Conservation (phyloP, 306 rosid genomes). For the Trifolium subterraneum region DNA sequence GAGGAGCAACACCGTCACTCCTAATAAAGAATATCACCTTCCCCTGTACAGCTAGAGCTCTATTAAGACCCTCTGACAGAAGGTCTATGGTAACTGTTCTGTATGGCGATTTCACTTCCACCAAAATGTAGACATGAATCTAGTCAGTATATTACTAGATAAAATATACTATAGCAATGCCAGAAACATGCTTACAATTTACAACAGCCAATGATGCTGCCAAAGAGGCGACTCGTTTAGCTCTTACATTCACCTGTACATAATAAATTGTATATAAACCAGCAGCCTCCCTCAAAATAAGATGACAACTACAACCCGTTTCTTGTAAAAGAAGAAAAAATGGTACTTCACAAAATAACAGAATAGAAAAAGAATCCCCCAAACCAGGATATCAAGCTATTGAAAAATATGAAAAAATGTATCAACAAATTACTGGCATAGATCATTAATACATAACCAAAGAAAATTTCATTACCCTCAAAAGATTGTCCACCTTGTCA, state of each 20-base stretch:
- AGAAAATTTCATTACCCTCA: slow-evolving; percentile 63
- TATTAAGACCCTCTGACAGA: slow-evolving; percentile 82
- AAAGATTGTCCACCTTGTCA: slow-evolving; percentile 76
- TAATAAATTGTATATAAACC: slow-evolving; percentile 39
- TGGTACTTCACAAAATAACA: slow-evolving; percentile 17
- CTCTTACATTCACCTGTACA: slow-evolving; percentile 70
- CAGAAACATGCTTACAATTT: slow-evolving; percentile 60
- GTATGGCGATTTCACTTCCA: slow-evolving; percentile 62
- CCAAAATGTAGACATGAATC: slow-evolving; percentile 41
- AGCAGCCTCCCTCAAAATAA: slow-evolving; percentile 30
- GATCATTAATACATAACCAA: slow-evolving; percentile 29
- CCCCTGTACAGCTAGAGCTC: slow-evolving; percentile 71
- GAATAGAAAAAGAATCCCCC: slow-evolving; percentile 39
- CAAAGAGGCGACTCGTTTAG: slow-evolving; percentile 63
- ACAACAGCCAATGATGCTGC: slow-evolving; percentile 65
- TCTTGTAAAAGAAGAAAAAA: not conserved
- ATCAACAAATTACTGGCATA: slow-evolving; percentile 39
- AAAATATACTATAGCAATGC: not conserved
- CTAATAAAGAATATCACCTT: slow-evolving; percentile 79
- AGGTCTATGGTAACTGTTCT: slow-evolving; percentile 62
- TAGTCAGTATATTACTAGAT: slow-evolving; percentile 38
- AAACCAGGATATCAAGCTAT: slow-evolving; percentile 38
- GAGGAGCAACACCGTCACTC: slow-evolving; percentile 74
- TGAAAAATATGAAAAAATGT: slow-evolving; percentile 17
- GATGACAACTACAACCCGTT: slow-evolving; percentile 21